Percentiles rank a stretch among this genome's conserved stretches.
phyloP scores from a whole-genome alignment of 768 basidiomycete species.

The Hygrocybe punicea region DNA sequence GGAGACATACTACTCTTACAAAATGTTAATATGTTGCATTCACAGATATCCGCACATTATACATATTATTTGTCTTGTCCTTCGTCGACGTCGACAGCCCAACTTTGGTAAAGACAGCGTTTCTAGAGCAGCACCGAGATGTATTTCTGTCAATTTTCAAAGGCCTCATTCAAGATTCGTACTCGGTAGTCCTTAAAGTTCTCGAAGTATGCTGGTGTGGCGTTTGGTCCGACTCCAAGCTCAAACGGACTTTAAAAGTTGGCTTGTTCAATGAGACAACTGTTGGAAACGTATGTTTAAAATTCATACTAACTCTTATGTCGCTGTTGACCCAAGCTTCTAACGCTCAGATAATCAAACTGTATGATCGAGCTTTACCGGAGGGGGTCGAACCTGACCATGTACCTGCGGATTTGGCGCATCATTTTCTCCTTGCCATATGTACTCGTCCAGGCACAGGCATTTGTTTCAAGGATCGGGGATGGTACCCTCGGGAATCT shows the following conservation, averaged over 20 bases:
- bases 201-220: constrained; percentile 76
- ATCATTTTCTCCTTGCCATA: constrained; percentile 84
- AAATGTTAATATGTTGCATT: neutral
- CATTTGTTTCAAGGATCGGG: constrained; percentile 82
- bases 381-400: constrained; percentile 51
- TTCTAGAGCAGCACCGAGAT: constrained; percentile 71
- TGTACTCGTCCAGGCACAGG: constrained; percentile 79
- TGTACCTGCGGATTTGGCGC: constrained; percentile 72
- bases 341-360: constrained; percentile 55
- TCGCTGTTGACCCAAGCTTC: constrained; percentile 1
- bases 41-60: constrained; percentile 77
- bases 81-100: constrained; percentile 54
- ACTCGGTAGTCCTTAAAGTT: constrained; percentile 54
- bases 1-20: neutral
- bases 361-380: constrained; percentile 60
- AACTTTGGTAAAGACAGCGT: constrained; percentile 54
- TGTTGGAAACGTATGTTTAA: constrained; percentile 54
- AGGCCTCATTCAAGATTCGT: constrained; percentile 64
- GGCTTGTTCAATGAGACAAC: constrained; percentile 66
- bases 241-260: constrained; percentile 70
- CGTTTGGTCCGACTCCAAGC: constrained; percentile 68
- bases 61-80: constrained; percentile 68
- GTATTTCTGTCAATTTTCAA: constrained; percentile 69
- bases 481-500: constrained; percentile 82
- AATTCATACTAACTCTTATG: neutral